Evolutionary conservation across 768 basidiomycete species (phyloP), one percentile per base, ranked within the genome.

Genomic region (Pisolithus marmoratus): DNA sequence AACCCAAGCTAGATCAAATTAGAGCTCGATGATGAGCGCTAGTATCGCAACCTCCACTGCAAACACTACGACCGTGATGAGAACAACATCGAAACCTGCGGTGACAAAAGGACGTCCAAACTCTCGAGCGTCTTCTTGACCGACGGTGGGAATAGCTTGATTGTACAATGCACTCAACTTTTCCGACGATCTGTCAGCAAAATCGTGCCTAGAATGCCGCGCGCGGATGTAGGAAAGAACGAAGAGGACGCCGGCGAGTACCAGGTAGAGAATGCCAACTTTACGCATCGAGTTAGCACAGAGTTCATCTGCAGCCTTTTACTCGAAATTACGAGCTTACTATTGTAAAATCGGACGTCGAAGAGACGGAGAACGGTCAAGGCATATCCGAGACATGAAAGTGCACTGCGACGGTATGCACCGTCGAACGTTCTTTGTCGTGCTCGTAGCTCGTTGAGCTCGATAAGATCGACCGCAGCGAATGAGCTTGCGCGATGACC

Each of bases 391-490:
- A 94, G 74, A 51, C 82, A 81, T 14, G 82, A 81, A 8, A 93
- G 72, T 0, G 89, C 89, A 0, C 83, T 86, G 24, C 90, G 81
- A 37, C 76, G 77, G 67, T 92, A 92, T 14, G 90, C 87, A 15
- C 88, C 90, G 48, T 91, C 80, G 61, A 90, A 91, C 0, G 90
- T 93, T 38, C 90, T 76, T 57, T 88, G 83, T 26, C 89, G 76
- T 1, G 90, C 90, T 14, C 90, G 78, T 17, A 93, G 67, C 63
- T 93, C 90, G 22, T 81, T 81, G 48, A 85, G 77, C 61, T 85
- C 82, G 48, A 72, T 74, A 29, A 82, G 53, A 57, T 85, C 83
- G 17, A 71, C 58, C 1, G 82, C 70, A 8, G 72, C 60, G 57
- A 82, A 84, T 1, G 82, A 84, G 44, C 74, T 53, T 12, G 72